Evolutionary conservation across 352 stramenopile genomes (phyloP), one percentile per base, ranked within the genome.

Genomic region (Phytopythium litorale): DNA sequence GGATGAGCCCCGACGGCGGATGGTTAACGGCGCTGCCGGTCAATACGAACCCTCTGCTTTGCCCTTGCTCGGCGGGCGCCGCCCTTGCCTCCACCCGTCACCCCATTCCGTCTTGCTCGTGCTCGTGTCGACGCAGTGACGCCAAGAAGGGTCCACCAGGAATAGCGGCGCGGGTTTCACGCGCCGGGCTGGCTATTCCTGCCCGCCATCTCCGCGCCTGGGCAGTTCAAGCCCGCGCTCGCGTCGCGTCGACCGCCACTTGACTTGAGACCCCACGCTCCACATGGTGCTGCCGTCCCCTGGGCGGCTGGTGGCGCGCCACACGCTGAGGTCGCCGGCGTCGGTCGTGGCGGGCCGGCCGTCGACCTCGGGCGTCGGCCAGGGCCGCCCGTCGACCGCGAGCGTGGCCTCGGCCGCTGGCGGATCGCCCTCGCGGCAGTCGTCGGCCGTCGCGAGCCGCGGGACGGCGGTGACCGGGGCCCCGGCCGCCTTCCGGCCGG

Each of bases 401-500:
- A 98, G 79, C 92, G 91, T 60, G 98, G 98, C 78, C 91, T 96
- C 62, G 98, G n/a, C 43, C 8, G 18, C 16, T 19, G 42, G 42
- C 5, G 40, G 2, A 7, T 13, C 19, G 42, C 42, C 18, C 18
- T 25, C 18, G n/a, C 18, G 42, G 42, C 42, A 48, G 18, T 48
- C 9, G 19, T 48, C 42, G 42, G 42, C 42, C 3, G 19, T 25
- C 5, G 42, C 19, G 12, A 13, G 42, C 4, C 42, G 6, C 18
- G 98, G 73, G 98, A 98, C 73, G 93, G 76, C 59, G 88, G 15
- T 7, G 16, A 5, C 92, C 21, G 98, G 28, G 33, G 33, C 7
- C 5, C 5, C 94, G 46, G 91, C 90, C 0, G 98, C 97, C 69
- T 97, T 97, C 74, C 94, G 94, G 65, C 85, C 96, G 23, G 94